A percentile compares a stretch with the other conserved stretches of the same genome.
phyloP scores from a whole-genome alignment of 192 early-diverging fungal genomes.

The Coemansia sp. region DNA sequence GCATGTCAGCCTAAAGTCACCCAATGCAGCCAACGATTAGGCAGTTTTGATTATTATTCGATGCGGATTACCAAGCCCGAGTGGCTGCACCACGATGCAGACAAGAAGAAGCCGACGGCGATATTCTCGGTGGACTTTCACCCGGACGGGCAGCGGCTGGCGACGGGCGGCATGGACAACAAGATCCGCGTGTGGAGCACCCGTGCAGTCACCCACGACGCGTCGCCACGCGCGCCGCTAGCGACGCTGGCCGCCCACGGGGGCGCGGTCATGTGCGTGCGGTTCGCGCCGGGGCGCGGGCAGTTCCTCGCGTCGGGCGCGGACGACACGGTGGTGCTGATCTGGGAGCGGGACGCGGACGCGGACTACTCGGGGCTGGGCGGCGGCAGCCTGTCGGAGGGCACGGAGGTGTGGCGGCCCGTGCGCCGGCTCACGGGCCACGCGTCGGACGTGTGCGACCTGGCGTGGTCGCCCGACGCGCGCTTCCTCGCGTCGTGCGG shows the following conservation, averaged over 20 bases:
- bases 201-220: conserved; percentile 56
- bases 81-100: conserved; percentile 72
- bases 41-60: not conserved
- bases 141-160: conserved; percentile 75
- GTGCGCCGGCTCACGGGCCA: conserved; percentile 76
- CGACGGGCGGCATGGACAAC: conserved; percentile 85
- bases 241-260: conserved; percentile 65
- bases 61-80: conserved; percentile 71
- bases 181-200: conserved; percentile 92
- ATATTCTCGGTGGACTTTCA: conserved; percentile 91
- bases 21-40: too few species aligned
- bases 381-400: conserved; percentile 10
- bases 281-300: conserved; percentile 68
- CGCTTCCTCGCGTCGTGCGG: conserved; percentile 87
- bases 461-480: conserved; percentile 90
- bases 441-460: conserved; percentile 87
- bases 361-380: not conserved
- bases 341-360: conserved; percentile 81
- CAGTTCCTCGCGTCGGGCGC: conserved; percentile 83
- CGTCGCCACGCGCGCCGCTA: conserved; percentile 50
- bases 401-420: conserved; percentile 67
- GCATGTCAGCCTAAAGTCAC: too few species aligned
- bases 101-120: conserved; percentile 56
- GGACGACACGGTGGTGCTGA: conserved; percentile 89
- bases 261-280: conserved; percentile 77